phyloP scores from a whole-genome alignment of 2,329 filamentous ascomycete species.

The Talaromyces funiculosus region DNA sequence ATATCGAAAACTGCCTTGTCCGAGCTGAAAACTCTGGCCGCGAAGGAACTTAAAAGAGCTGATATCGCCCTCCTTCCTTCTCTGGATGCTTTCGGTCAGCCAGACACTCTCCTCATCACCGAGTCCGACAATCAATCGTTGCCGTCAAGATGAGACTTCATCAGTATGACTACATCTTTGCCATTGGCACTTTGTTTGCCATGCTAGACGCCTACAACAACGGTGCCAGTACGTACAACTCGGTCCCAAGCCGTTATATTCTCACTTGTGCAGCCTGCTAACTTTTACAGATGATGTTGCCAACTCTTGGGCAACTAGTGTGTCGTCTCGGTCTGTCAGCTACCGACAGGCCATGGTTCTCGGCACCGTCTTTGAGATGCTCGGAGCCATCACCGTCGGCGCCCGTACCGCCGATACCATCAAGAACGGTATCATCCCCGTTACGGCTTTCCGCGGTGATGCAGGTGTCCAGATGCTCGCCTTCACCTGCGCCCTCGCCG shows the following conservation, averaged over 20 bases:
- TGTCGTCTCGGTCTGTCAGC: slow-evolving; percentile 63
- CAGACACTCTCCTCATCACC: background rate
- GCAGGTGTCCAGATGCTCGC: slow-evolving; percentile 64
- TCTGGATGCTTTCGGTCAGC: background rate
- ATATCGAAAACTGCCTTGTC: background rate
- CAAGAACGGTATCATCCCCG: slow-evolving; percentile 70
- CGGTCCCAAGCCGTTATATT: background rate
- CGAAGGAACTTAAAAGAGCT: background rate
- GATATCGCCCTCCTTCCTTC: background rate
- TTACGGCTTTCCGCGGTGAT: slow-evolving; percentile 52
- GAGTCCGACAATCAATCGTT: background rate
- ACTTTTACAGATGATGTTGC: slow-evolving; percentile 65
- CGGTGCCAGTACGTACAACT: slow-evolving; percentile 59
- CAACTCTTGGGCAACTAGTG: slow-evolving; percentile 75
- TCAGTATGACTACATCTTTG: slow-evolving; percentile 66
- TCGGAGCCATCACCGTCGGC: slow-evolving; percentile 50
- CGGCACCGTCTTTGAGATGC: slow-evolving; percentile 13
- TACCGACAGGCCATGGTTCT: slow-evolving; percentile 14
- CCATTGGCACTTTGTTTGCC: slow-evolving; percentile 69
- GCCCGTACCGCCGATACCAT: slow-evolving; percentile 66
- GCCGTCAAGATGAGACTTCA: slow-evolving; percentile 49
- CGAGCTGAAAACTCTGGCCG: background rate
- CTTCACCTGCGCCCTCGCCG: slow-evolving; percentile 59
- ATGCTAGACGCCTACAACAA: slow-evolving; percentile 74
- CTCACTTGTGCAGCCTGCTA: background rate